Evolutionary conservation across 2,329 filamentous ascomycete species (phyloP).

Genomic region (Pseudogymnoascus sp.): DNA sequence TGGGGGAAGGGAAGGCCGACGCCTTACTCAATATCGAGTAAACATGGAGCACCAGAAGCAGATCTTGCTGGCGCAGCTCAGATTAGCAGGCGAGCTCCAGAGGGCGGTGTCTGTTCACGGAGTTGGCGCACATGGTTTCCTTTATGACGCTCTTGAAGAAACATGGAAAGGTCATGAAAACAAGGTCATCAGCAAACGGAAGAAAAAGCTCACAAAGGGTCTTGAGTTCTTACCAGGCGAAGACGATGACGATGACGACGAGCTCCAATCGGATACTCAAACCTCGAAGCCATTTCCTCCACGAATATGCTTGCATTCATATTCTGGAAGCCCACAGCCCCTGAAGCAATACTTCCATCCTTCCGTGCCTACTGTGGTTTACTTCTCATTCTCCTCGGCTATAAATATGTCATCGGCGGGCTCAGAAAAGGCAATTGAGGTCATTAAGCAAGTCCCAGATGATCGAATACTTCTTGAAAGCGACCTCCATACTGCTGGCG

Average conservation of each 20-base stretch:
- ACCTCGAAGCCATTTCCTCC: constrained; percentile 65
- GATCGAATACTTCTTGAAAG: constrained; percentile 79
- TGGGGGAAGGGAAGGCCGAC: constrained; percentile 61
- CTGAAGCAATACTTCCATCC: constrained; percentile 71
- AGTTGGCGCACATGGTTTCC: constrained; percentile 43
- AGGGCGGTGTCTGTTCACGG: constrained; percentile 73
- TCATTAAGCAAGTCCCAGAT: constrained; percentile 66
- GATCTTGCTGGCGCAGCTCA: constrained; percentile 60
- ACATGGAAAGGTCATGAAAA: constrained; percentile 66
- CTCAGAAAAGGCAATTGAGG: constrained; percentile 43
- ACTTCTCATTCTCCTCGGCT: constrained; percentile 77
- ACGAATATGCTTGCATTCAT: constrained; percentile 88
- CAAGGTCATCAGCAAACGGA: constrained; percentile 49
- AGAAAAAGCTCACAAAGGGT: constrained; percentile 43
- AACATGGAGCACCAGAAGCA: constrained; percentile 59
- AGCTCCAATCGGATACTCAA: constrained; percentile 27
- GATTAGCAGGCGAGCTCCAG: constrained; percentile 61
- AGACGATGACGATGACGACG: constrained; percentile 30
- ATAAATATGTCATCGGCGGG: constrained; percentile 63
- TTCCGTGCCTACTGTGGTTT: constrained; percentile 66
- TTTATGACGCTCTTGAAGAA: constrained; percentile 57
- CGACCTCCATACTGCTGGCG: constrained; percentile 76
- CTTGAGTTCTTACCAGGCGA: constrained; percentile 23
- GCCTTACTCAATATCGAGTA: constrained; percentile 60
- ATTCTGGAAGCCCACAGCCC: constrained; percentile 68